Percentiles rank a stretch among this genome's conserved stretches.
Evolutionary conservation across 306 rosid genomes (phyloP).

Genomic region (Dalbergia cochinchinensis): DNA sequence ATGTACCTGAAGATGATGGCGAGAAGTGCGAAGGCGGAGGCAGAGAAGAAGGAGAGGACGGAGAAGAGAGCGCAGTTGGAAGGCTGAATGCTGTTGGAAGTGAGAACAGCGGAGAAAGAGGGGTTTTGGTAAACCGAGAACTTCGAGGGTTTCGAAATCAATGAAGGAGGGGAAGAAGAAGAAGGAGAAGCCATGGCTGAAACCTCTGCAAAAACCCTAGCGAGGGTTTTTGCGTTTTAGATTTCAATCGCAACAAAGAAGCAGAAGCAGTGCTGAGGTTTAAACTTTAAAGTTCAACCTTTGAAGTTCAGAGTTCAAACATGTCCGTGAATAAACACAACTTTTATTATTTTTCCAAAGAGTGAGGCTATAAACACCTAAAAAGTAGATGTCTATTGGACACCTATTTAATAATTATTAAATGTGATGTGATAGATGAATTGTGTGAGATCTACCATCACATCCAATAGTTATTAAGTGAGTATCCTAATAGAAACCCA

Average conservation of each 20-base stretch:
- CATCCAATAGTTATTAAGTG: no score
- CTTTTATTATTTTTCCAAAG: no score
- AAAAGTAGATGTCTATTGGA: no score
- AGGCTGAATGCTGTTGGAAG: slow-evolving; percentile 82
- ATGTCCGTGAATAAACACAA: no score
- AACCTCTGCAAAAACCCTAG: neutral
- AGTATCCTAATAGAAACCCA: no score
- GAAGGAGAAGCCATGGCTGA: slow-evolving; percentile 49
- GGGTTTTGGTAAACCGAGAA: slow-evolving; percentile 84
- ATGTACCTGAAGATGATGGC: slow-evolving; percentile 68
- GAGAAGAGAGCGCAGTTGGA: slow-evolving; percentile 65
- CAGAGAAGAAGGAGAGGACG: slow-evolving; percentile 68
- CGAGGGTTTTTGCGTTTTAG: slow-evolving; percentile 34
- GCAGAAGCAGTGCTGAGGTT: neutral
- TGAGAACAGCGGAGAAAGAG: slow-evolving; percentile 78
- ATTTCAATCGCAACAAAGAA: neutral
- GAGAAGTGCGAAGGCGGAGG: slow-evolving; percentile 71
- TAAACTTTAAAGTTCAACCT: neutral
- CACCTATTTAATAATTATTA: no score
- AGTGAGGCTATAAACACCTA: no score
- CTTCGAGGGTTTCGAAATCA: slow-evolving; percentile 71
- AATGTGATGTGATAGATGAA: no score
- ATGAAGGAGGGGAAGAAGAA: slow-evolving; percentile 47
- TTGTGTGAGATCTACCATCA: no score
- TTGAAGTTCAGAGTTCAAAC: neutral